A percentile compares a stretch with the other conserved stretches of the same genome.
Conservation (phyloP, 768 basidiomycete species). For the Amylocystis lapponica region DNA sequence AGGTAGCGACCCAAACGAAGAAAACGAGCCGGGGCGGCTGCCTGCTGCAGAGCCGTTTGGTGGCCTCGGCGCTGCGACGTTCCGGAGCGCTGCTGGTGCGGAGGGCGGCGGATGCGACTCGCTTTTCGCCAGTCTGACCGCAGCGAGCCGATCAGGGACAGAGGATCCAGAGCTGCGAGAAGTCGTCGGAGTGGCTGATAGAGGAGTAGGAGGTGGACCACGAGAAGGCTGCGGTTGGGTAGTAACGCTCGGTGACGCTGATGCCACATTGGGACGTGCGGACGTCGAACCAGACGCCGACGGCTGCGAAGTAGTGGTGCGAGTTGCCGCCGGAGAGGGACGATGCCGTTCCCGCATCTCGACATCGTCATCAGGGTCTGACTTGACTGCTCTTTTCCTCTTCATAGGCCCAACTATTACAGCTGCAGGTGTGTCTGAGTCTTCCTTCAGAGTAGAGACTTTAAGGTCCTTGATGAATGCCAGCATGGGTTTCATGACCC, state of each 20-base stretch:
- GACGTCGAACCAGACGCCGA: no score
- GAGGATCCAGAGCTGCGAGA: neutral
- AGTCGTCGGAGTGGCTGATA: neutral
- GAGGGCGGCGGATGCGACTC: neutral
- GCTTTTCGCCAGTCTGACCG: neutral
- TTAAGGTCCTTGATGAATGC: slow-evolving; percentile 37
- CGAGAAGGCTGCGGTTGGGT: neutral
- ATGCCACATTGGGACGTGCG: neutral
- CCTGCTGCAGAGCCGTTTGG: no score
- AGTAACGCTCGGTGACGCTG: neutral
- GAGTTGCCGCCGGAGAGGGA: neutral
- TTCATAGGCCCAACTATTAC: neutral
- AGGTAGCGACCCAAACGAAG: no score
- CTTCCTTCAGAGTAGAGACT: slow-evolving; percentile 7
- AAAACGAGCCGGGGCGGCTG: no score
- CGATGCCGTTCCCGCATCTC: neutral
- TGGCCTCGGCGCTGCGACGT: no score
- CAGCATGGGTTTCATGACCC: slow-evolving; percentile 50
- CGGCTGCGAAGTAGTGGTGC: slow-evolving; percentile 1
- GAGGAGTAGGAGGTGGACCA: neutral
- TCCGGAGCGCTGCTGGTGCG: neutral
- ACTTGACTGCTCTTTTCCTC: slow-evolving; percentile 7
- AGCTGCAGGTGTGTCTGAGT: neutral
- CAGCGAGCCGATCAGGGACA: neutral
- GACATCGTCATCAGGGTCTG: slow-evolving; percentile 4